Percentiles rank a stretch among this genome's conserved stretches.
These are phyloP conservation scores for Ogataea henricii DNA, from an alignment of 805 yeast genomes.

Conservation along the genomic window DNA sequence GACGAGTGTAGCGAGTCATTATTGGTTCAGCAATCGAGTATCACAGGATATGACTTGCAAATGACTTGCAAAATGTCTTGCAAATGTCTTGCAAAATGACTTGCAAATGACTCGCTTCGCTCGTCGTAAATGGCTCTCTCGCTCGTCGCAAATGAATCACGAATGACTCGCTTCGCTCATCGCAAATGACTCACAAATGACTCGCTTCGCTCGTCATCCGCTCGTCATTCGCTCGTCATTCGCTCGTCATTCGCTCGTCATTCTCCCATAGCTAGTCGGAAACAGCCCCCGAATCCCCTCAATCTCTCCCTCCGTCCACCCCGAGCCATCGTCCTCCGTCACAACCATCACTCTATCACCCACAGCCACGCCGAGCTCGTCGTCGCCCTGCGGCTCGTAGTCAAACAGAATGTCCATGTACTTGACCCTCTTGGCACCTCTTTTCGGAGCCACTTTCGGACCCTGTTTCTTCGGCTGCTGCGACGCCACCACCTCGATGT, in stretches of 20 bases:
- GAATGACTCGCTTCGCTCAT: too few species aligned
- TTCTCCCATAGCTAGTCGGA: conserved; percentile 73
- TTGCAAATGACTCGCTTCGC: too few species aligned
- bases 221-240: background rate
- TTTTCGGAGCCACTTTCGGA: conserved; percentile 72
- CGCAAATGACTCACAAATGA: too few species aligned
- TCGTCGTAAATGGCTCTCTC: too few species aligned
- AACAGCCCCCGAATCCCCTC: conserved; percentile 67
- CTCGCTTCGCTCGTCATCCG: too few species aligned
- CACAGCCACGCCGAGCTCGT: conserved; percentile 68
- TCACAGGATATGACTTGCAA: too few species aligned
- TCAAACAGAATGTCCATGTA: conserved; percentile 73
- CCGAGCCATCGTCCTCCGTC: conserved; percentile 74
- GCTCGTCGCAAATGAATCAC: too few species aligned
- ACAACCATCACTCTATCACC: conserved; percentile 76
- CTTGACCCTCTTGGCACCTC: conserved; percentile 65
- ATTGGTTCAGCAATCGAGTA: too few species aligned
- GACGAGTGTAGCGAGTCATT: too few species aligned
- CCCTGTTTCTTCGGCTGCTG: conserved; percentile 49
- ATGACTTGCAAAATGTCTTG: too few species aligned
- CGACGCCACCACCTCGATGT: conserved; percentile 53
- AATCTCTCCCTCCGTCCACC: conserved; percentile 94
- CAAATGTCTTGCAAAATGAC: too few species aligned
- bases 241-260: conserved; percentile 6
- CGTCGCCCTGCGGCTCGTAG: conserved; percentile 75